Evolutionary conservation across 331 rosid genomes (phyloP), one percentile per base, ranked within the genome.

Genomic region (Malus hybrid): DNA sequence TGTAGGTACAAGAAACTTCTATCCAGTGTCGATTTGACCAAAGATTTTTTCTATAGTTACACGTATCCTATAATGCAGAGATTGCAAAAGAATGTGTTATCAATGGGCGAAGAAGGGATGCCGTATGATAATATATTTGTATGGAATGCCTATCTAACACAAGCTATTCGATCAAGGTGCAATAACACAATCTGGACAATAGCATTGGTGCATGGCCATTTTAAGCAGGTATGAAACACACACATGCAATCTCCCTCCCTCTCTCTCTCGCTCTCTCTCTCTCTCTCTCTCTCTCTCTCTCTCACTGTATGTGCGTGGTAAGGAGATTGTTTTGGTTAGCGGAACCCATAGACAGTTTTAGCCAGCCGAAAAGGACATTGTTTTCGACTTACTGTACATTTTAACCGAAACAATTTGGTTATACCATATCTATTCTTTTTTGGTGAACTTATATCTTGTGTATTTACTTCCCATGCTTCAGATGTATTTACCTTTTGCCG

Each of bases 21-120:
- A 60, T 90, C 93, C 24, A 94, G 93, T 82, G 92, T 94, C 29
- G 97, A 94, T 77, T 85, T 94, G 90, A 94, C 97, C 60, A 94
- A 90, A 83, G 97, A 94, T 72, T 94, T 94, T 84, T 94, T 88
- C 97, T 94, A 75, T 77, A 92, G 99, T 79, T 92, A 94, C 71
- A 87, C 99, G 8, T 94, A 94, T 84, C 99, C 99, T 63, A 88
- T 94, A 78, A 92, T 94, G 99, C 99, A 87, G 84, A 88, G 93
- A 76, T 83, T 94, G 88, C 99, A 94, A 84, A 92, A 78, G 81
- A 94, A 90, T 57, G 86, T 89, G 70, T 58, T 62, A 20, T 78
- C 88, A 61, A 61, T 53, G 75, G 88, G 79, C 44, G 87, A 83
- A 4, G 90, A 77, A 76, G 88, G 89, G 79, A 87, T 91, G 93